These are phyloP conservation scores for Ailanthus altissimus DNA, from an alignment of 345 rosid species.

Conservation along the genomic window DNA sequence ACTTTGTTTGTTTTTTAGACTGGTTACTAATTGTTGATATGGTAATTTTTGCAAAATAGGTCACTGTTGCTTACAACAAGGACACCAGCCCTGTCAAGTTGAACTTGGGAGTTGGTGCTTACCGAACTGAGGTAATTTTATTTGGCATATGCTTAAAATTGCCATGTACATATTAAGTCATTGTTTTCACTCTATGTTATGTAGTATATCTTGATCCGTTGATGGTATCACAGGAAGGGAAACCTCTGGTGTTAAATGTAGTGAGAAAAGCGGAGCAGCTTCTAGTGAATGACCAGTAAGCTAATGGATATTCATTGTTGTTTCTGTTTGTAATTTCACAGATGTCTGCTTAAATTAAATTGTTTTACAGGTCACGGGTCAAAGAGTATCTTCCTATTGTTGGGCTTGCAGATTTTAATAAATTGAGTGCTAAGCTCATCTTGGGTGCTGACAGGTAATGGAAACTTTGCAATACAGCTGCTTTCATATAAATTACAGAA, in stretches of 20 bases:
- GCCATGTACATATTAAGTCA: neutral
- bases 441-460: conserved; percentile 79
- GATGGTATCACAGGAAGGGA: conserved; percentile 71
- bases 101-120: conserved; percentile 96
- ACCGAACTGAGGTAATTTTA: conserved; percentile 79
- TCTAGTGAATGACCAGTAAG: conserved; percentile 75
- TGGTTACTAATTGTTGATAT: neutral
- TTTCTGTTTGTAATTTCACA: neutral
- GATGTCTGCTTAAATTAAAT: neutral
- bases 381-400: conserved; percentile 94
- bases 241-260: conserved; percentile 78
- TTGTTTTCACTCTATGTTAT: neutral
- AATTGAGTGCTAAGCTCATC: conserved; percentile 89
- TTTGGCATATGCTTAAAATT: neutral
- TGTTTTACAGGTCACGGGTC: conserved; percentile 57
- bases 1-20: neutral
- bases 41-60: conserved; percentile 42
- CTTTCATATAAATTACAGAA: neutral
- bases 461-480: neutral
- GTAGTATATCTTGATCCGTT: neutral
- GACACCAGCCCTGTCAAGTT: conserved; percentile 84
- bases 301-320: neutral
- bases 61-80: conserved; percentile 91
- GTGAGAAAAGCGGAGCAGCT: conserved; percentile 82
- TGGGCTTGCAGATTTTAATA: conserved; percentile 89